Conservation (phyloP, 2,329 filamentous ascomycete species). For the Fusarium sp. region DNA sequence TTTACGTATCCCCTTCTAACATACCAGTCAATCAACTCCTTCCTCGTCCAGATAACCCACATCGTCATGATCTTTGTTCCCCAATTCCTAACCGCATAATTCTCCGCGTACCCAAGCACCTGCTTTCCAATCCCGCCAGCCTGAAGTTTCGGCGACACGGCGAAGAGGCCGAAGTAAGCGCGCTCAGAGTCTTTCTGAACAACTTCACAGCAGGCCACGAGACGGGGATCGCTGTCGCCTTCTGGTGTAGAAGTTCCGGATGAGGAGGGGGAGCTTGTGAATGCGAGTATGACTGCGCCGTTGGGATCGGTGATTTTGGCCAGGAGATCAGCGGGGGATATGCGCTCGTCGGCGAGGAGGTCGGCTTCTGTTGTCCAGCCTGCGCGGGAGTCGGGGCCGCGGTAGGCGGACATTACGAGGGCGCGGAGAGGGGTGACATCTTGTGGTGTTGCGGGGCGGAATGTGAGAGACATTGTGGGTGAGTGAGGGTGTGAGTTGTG, state of each 20-base stretch:
- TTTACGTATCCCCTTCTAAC: conserved; percentile 53
- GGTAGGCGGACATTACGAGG: conserved; percentile 58
- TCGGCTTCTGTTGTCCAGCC: conserved; percentile 62
- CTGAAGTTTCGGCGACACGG: conserved; percentile 56
- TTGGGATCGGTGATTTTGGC: conserved; percentile 54
- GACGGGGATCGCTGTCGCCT: conserved; percentile 32
- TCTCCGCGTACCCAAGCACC: conserved; percentile 56
- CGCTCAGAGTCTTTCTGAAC: conserved; percentile 41
- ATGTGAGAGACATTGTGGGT: conserved; percentile 29
- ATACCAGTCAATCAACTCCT: conserved; percentile 60
- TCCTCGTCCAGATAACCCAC: conserved; percentile 55
- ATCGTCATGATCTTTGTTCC: conserved; percentile 54
- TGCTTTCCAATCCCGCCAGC: conserved; percentile 56
- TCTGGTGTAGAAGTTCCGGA: conserved; percentile 23
- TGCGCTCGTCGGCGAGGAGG: conserved; percentile 56
- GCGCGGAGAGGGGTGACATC: conserved; percentile 49
- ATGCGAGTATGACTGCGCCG: conserved; percentile 52
- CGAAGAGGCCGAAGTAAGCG: conserved; percentile 61
- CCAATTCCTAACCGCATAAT: conserved; percentile 48
- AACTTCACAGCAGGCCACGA: conserved; percentile 59
- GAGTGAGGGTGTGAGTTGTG: background rate
- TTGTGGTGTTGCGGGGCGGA: conserved; percentile 43
- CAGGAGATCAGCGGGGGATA: conserved; percentile 50
- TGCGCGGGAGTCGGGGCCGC: conserved; percentile 52
- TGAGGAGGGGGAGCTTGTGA: background rate